Base-by-base conservation (phyloP, 2,329 filamentous ascomycete genomes). In the Pyrenochaeta sp. region DNA sequence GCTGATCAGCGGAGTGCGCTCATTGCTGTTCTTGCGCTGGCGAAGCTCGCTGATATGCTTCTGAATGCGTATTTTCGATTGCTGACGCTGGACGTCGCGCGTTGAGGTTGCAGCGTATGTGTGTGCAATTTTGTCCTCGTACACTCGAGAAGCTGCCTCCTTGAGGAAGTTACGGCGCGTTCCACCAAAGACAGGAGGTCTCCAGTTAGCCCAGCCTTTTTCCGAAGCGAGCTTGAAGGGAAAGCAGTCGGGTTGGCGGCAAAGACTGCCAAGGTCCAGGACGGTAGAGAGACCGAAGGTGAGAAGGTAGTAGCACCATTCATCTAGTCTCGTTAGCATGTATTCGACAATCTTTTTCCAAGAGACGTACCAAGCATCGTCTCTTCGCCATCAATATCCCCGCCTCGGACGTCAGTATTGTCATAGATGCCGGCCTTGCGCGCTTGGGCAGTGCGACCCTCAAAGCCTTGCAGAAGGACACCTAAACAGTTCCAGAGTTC, bases 401-500 rank as follows among this genome's bases (percentile, higher is more conserved):
- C 79, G 15, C 76, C 76, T n/a, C 67, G 66, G 14, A 81, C 64
- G n/a, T 78, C 72, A 12, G 76, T 78, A 12, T 71, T 66, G 21
- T 86, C 81, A 61, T 83, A 88, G 29, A 88, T 74, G 5, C 86
- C 86, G 51, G 76, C 79, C 29, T 79, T 74, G 27, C 84, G 77
- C 20, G 86, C 86, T 61, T 86, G 80, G 18, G 77, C 75, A 23
- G 80, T 81, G 46, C 81, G 81, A 1, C 81, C 84, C 51, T 83
- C 81, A 43, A 87, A 81, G 9, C 79, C 80, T 45, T 84, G 81
- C 2, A 88, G 71, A 7, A 89, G 72, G 5, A 82, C 80, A 17
- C 79, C 78, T 35, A 88, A 68, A 62, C 85, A 87, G 9, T 82
- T 85, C 86, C 86, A 88, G 10, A 88, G 78, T 63, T 88, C 86